phyloP scores from a whole-genome alignment of 371 early-diverging fungal species.

The Entomophthora muscae region DNA sequence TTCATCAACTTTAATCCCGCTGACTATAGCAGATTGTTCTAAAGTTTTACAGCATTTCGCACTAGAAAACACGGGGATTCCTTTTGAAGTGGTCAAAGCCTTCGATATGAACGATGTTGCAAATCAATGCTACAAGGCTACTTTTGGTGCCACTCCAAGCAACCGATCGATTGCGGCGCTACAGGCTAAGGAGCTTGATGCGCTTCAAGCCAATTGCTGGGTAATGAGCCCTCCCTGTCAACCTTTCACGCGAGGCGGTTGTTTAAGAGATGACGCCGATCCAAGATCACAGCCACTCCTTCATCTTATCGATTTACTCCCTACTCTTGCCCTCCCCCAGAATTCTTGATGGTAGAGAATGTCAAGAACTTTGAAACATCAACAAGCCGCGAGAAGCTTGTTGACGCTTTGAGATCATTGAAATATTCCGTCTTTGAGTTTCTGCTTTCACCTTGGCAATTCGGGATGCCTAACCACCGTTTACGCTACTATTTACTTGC shows the following conservation, averaged over 20 bases:
- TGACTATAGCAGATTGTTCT: too few species aligned
- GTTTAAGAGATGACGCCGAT: constrained; percentile 38
- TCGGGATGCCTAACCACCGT: constrained; percentile 50
- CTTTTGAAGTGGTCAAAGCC: constrained; percentile 28
- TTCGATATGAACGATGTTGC: constrained; percentile 58
- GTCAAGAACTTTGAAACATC: constrained; percentile 56
- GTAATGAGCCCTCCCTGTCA: constrained; percentile 75
- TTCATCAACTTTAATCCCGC: too few species aligned
- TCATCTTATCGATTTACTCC: constrained; percentile 35
- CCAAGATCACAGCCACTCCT: constrained; percentile 42
- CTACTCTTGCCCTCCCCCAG: constrained; percentile 25
- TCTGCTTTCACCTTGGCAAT: constrained; percentile 37
- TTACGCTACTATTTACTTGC: constrained; percentile 47
- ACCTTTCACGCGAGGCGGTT: constrained; percentile 56
- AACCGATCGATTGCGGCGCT: constrained; percentile 44
- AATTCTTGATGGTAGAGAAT: constrained; percentile 46
- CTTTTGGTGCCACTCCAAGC: constrained; percentile 31
- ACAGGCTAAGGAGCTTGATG: constrained; percentile 33
- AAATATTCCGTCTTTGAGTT: constrained; percentile 46
- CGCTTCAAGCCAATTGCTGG: constrained; percentile 50
- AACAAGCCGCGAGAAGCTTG: constrained; percentile 16
- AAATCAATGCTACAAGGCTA: constrained; percentile 42
- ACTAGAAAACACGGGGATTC: constrained; percentile 26
- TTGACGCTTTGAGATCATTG: constrained; percentile 29
- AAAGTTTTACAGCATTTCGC: constrained; percentile 33